Conservation (phyloP, 352 stramenopile species). For the Elongisporangium senticosum region DNA sequence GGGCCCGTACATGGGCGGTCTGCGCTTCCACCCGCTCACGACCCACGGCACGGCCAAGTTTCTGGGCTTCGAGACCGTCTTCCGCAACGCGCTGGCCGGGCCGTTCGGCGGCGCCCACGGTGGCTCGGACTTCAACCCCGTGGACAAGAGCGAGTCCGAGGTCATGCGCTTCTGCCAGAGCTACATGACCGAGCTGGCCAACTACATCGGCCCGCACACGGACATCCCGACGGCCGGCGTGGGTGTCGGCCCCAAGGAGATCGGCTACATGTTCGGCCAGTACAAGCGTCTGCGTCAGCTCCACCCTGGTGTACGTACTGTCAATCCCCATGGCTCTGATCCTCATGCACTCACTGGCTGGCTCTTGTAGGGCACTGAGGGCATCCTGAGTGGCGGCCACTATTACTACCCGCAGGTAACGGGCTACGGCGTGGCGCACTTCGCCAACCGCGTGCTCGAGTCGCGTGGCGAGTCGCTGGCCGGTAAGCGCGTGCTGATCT, state of each 20-base stretch:
- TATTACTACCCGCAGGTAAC: constrained; percentile 91
- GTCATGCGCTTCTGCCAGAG: constrained; percentile 98
- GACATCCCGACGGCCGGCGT: constrained; percentile 95
- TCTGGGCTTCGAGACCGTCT: constrained; percentile 93
- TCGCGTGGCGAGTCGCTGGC: constrained; percentile 90
- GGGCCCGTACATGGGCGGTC: constrained; percentile 93
- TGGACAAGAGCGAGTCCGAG: constrained; percentile 96
- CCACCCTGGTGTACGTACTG: constrained; percentile 29
- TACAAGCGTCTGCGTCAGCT: constrained; percentile 95
- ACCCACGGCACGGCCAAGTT: constrained; percentile 88
- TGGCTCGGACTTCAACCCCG: constrained; percentile 96
- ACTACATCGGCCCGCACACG: constrained; percentile 96
- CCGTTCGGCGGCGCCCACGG: constrained; percentile 79
- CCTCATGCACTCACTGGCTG: neutral
- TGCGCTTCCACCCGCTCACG: constrained; percentile 93
- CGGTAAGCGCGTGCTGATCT: constrained; percentile 96
- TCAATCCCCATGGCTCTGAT: neutral
- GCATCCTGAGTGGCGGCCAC: constrained; percentile 85
- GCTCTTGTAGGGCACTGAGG: constrained; percentile 45
- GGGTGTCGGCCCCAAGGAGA: constrained; percentile 91
- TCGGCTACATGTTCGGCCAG: constrained; percentile 97
- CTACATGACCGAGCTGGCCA: constrained; percentile 97
- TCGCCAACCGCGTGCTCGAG: constrained; percentile 92
- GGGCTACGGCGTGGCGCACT: constrained; percentile 93
- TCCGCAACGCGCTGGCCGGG: constrained; percentile 92